phyloP scores from a whole-genome alignment of 495 filamentous ascomycete genomes.

The Annulohypoxylon maeteangense region DNA sequence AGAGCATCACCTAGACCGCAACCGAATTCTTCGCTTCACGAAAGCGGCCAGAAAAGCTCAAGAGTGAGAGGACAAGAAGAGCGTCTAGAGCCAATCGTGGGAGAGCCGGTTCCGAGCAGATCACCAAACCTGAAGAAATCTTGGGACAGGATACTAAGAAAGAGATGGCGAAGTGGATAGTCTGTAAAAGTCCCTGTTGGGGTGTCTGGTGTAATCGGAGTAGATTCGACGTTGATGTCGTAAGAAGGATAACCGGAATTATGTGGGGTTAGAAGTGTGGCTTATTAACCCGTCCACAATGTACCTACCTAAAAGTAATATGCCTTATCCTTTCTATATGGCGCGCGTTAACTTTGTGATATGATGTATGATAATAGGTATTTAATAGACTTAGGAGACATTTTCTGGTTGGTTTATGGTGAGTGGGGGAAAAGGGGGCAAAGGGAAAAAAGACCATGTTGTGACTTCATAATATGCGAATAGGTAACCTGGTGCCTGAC shows the following conservation, averaged over 20 bases:
- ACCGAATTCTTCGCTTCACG: not conserved
- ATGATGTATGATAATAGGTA: not conserved
- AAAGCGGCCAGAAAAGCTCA: not conserved
- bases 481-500: no score
- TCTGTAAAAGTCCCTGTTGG: not conserved
- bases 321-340: not conserved
- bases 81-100: not conserved
- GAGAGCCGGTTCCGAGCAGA: not conserved
- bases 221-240: not conserved
- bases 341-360: not conserved
- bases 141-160: constrained; percentile 8
- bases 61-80: not conserved
- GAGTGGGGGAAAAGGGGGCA: no score
- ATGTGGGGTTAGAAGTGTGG: not conserved
- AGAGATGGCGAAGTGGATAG: constrained; percentile 34
- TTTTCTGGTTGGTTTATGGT: no score
- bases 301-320: not conserved
- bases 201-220: not conserved
- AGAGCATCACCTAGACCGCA: constrained; percentile 19
- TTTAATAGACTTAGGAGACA: no score
- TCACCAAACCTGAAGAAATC: not conserved
- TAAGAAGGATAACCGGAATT: not conserved
- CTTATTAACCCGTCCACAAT: not conserved
- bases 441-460: no score
- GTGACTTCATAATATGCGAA: no score